These are phyloP conservation scores for Nigrograna mackinnonii DNA, from an alignment of 2,329 filamentous ascomycete species.

Conservation along the genomic window DNA sequence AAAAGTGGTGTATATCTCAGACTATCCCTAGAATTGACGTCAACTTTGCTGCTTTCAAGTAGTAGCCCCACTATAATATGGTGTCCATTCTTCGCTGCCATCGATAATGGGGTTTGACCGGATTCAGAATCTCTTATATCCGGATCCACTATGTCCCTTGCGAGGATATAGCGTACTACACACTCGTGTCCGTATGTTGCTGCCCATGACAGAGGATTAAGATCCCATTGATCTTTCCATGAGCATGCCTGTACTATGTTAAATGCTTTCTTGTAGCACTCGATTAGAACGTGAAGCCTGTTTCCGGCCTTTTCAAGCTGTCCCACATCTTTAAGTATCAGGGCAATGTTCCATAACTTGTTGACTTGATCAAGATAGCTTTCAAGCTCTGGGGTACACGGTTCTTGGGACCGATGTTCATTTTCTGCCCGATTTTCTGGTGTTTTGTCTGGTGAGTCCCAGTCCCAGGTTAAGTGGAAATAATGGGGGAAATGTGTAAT, in stretches of 20 bases:
- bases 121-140: slow-evolving; percentile 3
- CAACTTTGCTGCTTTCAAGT: neutral
- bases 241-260: slow-evolving; percentile 10
- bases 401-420: too few relatives aligned
- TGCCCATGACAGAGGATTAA: slow-evolving; percentile 8
- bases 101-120: slow-evolving; percentile 3
- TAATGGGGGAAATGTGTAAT: too few relatives aligned
- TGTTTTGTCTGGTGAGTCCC: too few relatives aligned
- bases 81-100: neutral
- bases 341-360: too few relatives aligned
- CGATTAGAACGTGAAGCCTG: too few relatives aligned
- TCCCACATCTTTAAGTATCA: too few relatives aligned
- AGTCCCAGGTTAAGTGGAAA: too few relatives aligned
- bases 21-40: slow-evolving; percentile 1
- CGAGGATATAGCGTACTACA: slow-evolving; percentile 8
- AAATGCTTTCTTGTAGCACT: too few relatives aligned
- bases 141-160: slow-evolving; percentile 5
- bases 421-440: too few relatives aligned
- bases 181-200: slow-evolving; percentile 6
- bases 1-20: neutral
- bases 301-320: too few relatives aligned
- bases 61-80: slow-evolving; percentile 1
- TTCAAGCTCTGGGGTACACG: too few relatives aligned
- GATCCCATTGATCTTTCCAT: slow-evolving; percentile 14
- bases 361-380: too few relatives aligned